Evolutionary conservation across 2,329 filamentous ascomycete species (phyloP).

Genomic region (Aureobasidium uvarum): DNA sequence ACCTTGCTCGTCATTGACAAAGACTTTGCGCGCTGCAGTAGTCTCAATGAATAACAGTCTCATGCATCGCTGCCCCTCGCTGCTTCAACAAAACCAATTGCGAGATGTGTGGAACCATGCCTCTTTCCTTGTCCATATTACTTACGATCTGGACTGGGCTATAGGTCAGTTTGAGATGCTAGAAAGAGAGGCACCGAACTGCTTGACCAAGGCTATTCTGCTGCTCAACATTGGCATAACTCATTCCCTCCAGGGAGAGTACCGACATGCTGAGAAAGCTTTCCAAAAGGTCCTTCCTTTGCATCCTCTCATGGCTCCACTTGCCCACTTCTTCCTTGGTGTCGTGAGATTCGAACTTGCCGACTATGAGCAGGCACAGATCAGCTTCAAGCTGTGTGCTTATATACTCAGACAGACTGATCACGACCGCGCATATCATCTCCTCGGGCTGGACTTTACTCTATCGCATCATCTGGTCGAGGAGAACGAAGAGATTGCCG

Average conservation of each 20-base stretch:
- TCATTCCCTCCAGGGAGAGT: slow-evolving; percentile 36
- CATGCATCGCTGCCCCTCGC: not conserved
- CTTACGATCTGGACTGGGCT: slow-evolving; percentile 38
- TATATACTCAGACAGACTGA: slow-evolving; percentile 3
- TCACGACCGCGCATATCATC: not conserved
- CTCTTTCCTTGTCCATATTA: slow-evolving; percentile 34
- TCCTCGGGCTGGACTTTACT: slow-evolving; percentile 4
- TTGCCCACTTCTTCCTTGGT: slow-evolving; percentile 35
- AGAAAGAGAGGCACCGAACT: slow-evolving; percentile 28
- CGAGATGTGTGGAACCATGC: slow-evolving; percentile 40
- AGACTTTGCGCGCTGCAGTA: not conserved
- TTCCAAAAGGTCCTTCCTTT: slow-evolving; percentile 30
- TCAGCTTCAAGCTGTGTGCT: slow-evolving; percentile 23
- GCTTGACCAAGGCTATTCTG: slow-evolving; percentile 30
- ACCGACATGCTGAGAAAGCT: slow-evolving; percentile 30
- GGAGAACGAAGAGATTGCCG: slow-evolving; percentile 18
- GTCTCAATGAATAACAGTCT: not conserved
- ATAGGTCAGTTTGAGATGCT: slow-evolving; percentile 33
- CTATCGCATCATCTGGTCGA: not conserved
- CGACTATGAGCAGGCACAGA: slow-evolving; percentile 18
- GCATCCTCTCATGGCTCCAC: not conserved
- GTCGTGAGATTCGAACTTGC: slow-evolving; percentile 34
- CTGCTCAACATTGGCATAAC: slow-evolving; percentile 37
- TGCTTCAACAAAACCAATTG: not conserved
- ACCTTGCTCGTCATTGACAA: not conserved